Evolutionary conservation across 2,329 filamentous ascomycete species (phyloP), one percentile per base, ranked within the genome.

Genomic region (Exophiala sp.): DNA sequence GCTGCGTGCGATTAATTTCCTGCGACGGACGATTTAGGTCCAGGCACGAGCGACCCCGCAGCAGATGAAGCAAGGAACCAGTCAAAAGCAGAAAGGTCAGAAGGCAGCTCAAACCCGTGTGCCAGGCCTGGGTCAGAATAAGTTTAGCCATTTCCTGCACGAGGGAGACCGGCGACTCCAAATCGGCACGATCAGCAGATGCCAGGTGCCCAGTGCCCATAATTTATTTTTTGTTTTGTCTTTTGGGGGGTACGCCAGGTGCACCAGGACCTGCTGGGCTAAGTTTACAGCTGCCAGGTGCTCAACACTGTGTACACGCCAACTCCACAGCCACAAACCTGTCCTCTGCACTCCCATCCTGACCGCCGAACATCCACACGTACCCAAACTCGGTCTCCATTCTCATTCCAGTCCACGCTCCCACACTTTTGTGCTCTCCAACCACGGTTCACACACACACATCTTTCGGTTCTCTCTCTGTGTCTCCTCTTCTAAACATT

Each of bases 21-120:
- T 59, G 57, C 42, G 29, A 24, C 43, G 48, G 29, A 24, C 46
- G 48, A 21, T 38, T 49, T 50, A 48, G 50, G 38, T 39, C 53
- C 57, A 59, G 53, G 53, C 53, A 59, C 57, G 57, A 53, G 41
- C 47, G 47, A 59, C 57, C 57, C 54, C 57, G 57, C 57, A 57
- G 54, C 47, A 33, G 48, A 42, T 41, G 49, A 53, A 48, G 50
- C 50, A 50, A 59, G 50, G 50, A 50, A 58, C 55, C 45, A 46
- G 39, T 47, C 41, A 52, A 39, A 43, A 50, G 44, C 47, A 43
- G 34, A 47, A 16, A 44, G 40, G 41, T 43, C 41, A 43, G 41
- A 43, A 43, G 41, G 32, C 41, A 43, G 35, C 24, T 29, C 24
- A 29, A 29, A 29, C 24, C 24, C 24, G 24, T 8, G 5, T 29